Base-by-base conservation (phyloP, 495 filamentous ascomycete species). In the Xylaria telfairii region DNA sequence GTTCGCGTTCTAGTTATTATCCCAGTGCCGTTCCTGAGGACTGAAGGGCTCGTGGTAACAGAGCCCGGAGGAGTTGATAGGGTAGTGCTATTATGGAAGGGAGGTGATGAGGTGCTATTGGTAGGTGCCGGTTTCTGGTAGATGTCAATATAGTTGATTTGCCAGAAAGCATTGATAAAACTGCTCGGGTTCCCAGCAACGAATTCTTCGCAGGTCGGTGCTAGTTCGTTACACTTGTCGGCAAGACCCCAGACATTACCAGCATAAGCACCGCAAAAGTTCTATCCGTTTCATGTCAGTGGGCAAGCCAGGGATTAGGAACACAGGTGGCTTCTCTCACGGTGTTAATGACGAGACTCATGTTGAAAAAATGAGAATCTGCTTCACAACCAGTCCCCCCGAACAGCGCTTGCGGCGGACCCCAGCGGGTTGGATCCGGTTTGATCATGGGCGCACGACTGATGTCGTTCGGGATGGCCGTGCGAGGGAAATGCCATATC, bases 201-300 rank as follows among this genome's bases (percentile, higher is more conserved):
- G 73, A 85, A 93, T 21, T 85, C 85, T 61, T 86, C 78, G 71
- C 92, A 94, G 46, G 85, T 89, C 17, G 79, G 66, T 9, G 83
- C 87, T 21, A 81, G 77, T 57, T 73, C 71, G 56, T 74, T 71
- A 71, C 87, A 88, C 59, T 78, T 75, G 46, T 71, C 37, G 51
- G 82, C 74, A 5, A 63, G 21, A 6, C 64, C 67, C 88, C 88
- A 90, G 34, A 88, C 85, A 41, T 86, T 83, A 47, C 93, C 94
- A 26, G 94, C 94, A 89, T 93, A 97, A 70, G 93, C 90, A 54
- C 95, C 95, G 80, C 95, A 98, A 82, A 97, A 96, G 9, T 78
- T 78, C 76, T 78, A n/a, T 21, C 9, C 7, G 2, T 12, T 13
- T 13, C 19, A 39, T 68, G 34, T 74, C 26, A 76, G 65, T 49